phyloP scores from a whole-genome alignment of 2,329 filamentous ascomycete genomes.

The Diaporthe ilicicola region DNA sequence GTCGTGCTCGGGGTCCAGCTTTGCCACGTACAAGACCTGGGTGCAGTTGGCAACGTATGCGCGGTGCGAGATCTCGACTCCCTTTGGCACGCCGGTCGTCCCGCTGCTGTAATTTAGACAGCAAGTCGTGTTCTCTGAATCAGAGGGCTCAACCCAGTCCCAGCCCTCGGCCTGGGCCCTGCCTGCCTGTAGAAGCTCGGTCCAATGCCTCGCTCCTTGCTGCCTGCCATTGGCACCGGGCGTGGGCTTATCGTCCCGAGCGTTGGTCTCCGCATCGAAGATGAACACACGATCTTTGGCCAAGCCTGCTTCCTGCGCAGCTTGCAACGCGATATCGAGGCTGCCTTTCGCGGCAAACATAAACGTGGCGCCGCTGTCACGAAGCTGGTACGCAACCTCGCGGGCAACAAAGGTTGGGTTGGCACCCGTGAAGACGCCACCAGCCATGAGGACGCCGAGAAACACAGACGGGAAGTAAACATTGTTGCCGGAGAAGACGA shows the following conservation, averaged over 20 bases:
- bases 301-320: slow-evolving; percentile 67
- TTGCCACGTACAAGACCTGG: slow-evolving; percentile 61
- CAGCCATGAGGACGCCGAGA: slow-evolving; percentile 79
- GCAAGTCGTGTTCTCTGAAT: slow-evolving; percentile 63
- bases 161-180: slow-evolving; percentile 62
- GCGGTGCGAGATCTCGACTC: slow-evolving; percentile 81
- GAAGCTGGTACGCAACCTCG: slow-evolving; percentile 79
- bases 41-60: slow-evolving; percentile 78
- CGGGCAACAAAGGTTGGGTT: slow-evolving; percentile 62
- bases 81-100: slow-evolving; percentile 85
- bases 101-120: slow-evolving; percentile 83
- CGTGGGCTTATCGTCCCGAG: slow-evolving; percentile 35
- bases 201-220: slow-evolving; percentile 68
- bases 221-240: slow-evolving; percentile 37
- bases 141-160: slow-evolving; percentile 67
- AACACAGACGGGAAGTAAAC: slow-evolving; percentile 77
- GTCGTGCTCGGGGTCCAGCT: slow-evolving; percentile 58
- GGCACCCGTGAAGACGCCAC: slow-evolving; percentile 76
- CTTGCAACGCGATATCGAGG: slow-evolving; percentile 71
- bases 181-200: slow-evolving; percentile 61
- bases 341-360: slow-evolving; percentile 70
- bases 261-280: slow-evolving; percentile 65
- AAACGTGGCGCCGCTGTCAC: slow-evolving; percentile 73
- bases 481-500: slow-evolving; percentile 78
- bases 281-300: slow-evolving; percentile 65